These are phyloP conservation scores for Tuber magnatum DNA, from an alignment of 495 filamentous ascomycete species.

Conservation along the genomic window DNA sequence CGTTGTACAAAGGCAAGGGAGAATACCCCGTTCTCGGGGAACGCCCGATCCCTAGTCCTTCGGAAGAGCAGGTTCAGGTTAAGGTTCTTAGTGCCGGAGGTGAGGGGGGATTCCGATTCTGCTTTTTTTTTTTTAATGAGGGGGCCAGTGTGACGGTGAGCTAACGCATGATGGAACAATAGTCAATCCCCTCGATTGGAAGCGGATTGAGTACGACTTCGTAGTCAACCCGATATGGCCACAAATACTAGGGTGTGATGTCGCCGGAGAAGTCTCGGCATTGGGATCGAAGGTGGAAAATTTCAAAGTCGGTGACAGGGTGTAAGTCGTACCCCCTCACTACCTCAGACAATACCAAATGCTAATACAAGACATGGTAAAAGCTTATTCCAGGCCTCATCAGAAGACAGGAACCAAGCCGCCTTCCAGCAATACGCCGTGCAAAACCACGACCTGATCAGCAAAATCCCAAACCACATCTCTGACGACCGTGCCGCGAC, in stretches of 20 bases:
- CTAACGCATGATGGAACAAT: neutral
- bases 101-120: neutral
- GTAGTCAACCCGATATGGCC: neutral
- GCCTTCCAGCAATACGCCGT: conserved; percentile 8
- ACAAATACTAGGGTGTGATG: conserved; percentile 4
- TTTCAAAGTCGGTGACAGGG: conserved; percentile 7
- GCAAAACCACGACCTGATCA: conserved; percentile 3
- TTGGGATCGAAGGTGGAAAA: neutral
- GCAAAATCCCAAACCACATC: neutral
- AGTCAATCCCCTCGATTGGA: conserved; percentile 6
- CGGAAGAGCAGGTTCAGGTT: neutral
- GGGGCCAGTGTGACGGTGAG: neutral
- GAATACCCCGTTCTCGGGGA: conserved; percentile 4
- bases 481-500: conserved; percentile 1
- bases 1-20: neutral
- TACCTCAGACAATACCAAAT: neutral
- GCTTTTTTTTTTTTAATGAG: neutral
- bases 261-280: neutral
- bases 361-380: neutral
- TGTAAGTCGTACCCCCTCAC: neutral
- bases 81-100: conserved; percentile 12
- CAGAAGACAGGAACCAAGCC: neutral
- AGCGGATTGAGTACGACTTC: neutral
- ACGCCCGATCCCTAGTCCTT: neutral
- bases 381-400: conserved; percentile 3